phyloP scores from a whole-genome alignment of 2,329 filamentous ascomycete genomes.

The Xenosphaeropsis pyriputrescens region DNA sequence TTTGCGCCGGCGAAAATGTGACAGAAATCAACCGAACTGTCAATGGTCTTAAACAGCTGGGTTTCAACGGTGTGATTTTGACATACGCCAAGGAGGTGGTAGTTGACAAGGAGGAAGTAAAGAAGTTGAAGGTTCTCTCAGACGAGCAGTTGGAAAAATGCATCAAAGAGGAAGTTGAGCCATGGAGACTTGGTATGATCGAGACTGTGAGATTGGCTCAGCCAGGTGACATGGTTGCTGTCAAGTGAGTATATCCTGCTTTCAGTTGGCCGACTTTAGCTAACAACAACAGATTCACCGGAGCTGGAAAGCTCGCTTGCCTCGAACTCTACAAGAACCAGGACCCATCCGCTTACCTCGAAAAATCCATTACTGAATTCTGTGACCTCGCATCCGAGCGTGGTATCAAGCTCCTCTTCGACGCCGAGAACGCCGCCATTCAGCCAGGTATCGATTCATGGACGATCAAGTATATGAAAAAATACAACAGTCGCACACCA shows the following conservation, averaged over 20 bases:
- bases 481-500: slow-evolving; percentile 48
- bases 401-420: slow-evolving; percentile 63
- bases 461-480: slow-evolving; percentile 62
- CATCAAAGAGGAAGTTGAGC: slow-evolving; percentile 43
- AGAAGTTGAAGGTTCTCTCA: slow-evolving; percentile 26
- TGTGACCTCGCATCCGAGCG: slow-evolving; percentile 57
- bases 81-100: slow-evolving; percentile 77
- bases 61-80: slow-evolving; percentile 72
- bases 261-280: background rate
- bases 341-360: slow-evolving; percentile 48
- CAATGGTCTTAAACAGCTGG: slow-evolving; percentile 51
- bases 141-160: slow-evolving; percentile 30
- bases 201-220: slow-evolving; percentile 47
- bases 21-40: slow-evolving; percentile 54
- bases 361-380: slow-evolving; percentile 56
- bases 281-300: slow-evolving; percentile 48
- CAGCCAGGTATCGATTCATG: slow-evolving; percentile 71
- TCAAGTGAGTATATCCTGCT: slow-evolving; percentile 25
- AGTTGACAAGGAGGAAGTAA: slow-evolving; percentile 37
- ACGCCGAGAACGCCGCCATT: slow-evolving; percentile 70
- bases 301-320: slow-evolving; percentile 62
- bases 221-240: slow-evolving; percentile 35
- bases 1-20: slow-evolving; percentile 69
- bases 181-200: slow-evolving; percentile 62
- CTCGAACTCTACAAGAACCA: slow-evolving; percentile 47